Percentiles rank a stretch among this genome's conserved stretches.
Conservation (phyloP, 768 basidiomycete species). For the Hypsizygus marmoreus region DNA sequence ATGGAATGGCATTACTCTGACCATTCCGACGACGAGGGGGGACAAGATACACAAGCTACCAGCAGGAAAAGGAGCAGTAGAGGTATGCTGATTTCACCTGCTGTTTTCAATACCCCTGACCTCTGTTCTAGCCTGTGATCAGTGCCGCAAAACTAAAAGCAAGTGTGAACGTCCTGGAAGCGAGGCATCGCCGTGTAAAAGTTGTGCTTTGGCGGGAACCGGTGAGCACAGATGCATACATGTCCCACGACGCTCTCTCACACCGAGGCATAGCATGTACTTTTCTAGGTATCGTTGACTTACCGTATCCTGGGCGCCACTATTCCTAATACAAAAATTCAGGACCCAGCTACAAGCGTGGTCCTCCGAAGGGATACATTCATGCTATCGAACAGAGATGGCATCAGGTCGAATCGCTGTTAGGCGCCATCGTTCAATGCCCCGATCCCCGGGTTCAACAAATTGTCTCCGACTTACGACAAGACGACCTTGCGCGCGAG, state of each 20-base stretch:
- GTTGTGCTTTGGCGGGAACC: constrained; percentile 58
- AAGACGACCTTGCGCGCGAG: constrained; percentile 76
- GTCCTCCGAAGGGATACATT: constrained; percentile 89
- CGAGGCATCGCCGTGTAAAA: constrained; percentile 58
- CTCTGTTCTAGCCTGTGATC: constrained; percentile 70
- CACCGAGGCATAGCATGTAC: constrained; percentile 52
- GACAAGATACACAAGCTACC: constrained; percentile 40
- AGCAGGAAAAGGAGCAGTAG: constrained; percentile 65
- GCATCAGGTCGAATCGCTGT: constrained; percentile 90
- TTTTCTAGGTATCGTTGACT: constrained; percentile 50
- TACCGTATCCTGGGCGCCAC: neutral
- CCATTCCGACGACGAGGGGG: constrained; percentile 56
- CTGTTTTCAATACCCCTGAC: constrained; percentile 13
- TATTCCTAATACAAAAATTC: neutral
- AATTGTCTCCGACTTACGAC: constrained; percentile 62
- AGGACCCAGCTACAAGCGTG: constrained; percentile 83
- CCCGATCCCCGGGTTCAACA: constrained; percentile 64
- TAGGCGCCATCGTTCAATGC: constrained; percentile 79
- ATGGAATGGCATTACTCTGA: constrained; percentile 67
- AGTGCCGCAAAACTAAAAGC: constrained; percentile 86
- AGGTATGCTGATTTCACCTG: constrained; percentile 34
- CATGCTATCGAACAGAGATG: constrained; percentile 90
- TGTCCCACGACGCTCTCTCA: constrained; percentile 11
- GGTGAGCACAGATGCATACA: constrained; percentile 38
- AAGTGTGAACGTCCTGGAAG: constrained; percentile 69